Base-by-base conservation (phyloP, 441 rosid genomes). In the Euphorbia schlechtendalii region DNA sequence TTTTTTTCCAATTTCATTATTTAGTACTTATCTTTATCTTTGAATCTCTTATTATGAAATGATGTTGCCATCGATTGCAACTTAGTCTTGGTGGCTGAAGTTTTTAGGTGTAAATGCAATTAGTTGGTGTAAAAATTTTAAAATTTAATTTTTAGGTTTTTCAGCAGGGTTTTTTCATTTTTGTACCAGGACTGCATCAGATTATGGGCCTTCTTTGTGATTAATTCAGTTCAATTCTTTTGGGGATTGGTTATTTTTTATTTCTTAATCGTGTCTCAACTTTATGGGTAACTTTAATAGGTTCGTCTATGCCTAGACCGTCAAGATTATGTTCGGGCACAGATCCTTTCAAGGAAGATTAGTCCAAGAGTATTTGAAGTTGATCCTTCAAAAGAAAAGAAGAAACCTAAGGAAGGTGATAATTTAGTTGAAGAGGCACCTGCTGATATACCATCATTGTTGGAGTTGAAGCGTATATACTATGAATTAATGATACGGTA, bases 231-330 rank as follows among this genome's bases (percentile, higher is more conserved):
- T 18, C 22, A 22, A 40, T 20, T 18, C 15, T 30, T 20, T 7
- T 27, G 22, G 28, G 59, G 52, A 14, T 38, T 53, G 62, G 22
- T 13, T 22, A 25, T 5, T 64, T 62, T 22, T 20, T 9, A 34
- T 8, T 53, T 61, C 18, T 14, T 58, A 61, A n/a, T 61, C 56
- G 38, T 67, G 46, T 63, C 8, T 18, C 41, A 61, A 49, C 56
- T 57, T 40, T 52, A 30, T 62, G 58, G 59, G 59, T 63, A 46
- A 45, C 5, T 77, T 53, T 75, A 74, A 52, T 74, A 94, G 99
- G 96, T 94, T 28, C 92, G 98, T 12, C 71, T 94, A 53, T 94
- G 99, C 88, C 79, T 94, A 78, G 99, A 91, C 64, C 85, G 96
- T 64, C 83, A 86, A 67, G 99, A 94, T 74, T 91, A 73, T 83